Evolutionary conservation across 805 yeast genomes (phyloP).

Genomic region (Cyberlindnera maritima): DNA sequence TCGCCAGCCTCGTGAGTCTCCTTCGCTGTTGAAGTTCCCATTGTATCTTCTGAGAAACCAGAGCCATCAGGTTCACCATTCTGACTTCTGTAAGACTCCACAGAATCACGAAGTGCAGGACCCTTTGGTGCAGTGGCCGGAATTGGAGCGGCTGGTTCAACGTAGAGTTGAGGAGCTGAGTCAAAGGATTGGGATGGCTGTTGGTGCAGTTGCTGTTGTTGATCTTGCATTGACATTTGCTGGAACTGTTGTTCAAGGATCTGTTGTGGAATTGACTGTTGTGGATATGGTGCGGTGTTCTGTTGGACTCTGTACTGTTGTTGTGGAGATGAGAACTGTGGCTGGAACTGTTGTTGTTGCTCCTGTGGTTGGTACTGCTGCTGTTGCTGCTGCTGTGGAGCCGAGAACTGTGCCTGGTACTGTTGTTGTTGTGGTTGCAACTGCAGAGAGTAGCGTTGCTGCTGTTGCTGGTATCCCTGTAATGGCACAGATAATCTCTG

Average conservation of each 20-base stretch:
- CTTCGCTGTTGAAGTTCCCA: conserved; percentile 19
- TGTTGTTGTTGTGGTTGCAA: conserved; percentile 15
- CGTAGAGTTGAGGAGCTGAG: conserved; percentile 14
- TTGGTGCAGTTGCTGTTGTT: too few species aligned
- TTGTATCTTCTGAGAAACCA: conserved; percentile 24
- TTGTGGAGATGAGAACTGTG: not conserved
- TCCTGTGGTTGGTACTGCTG: conserved; percentile 11
- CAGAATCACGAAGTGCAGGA: conserved; percentile 3
- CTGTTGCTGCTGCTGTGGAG: not conserved
- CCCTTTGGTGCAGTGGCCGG: not conserved
- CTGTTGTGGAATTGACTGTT: conserved; percentile 9
- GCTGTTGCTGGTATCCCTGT: conserved; percentile 9
- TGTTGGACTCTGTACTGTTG: conserved; percentile 6
- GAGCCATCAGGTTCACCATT: conserved; percentile 19
- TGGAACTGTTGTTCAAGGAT: conserved; percentile 11
- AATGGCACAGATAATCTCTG: conserved; percentile 21
- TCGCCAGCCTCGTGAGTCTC: conserved; percentile 25
- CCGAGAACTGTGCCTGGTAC: not conserved
- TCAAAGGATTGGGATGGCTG: not conserved
- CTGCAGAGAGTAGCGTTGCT: conserved; percentile 11
- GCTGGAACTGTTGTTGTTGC: not conserved
- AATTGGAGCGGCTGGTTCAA: conserved; percentile 18
- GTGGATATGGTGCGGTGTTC: conserved; percentile 12
- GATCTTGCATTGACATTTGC: conserved; percentile 4
- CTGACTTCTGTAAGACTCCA: conserved; percentile 8